Evolutionary conservation across 129 eudicot species (phyloP).

Genomic region (Pittosporum tobira): DNA sequence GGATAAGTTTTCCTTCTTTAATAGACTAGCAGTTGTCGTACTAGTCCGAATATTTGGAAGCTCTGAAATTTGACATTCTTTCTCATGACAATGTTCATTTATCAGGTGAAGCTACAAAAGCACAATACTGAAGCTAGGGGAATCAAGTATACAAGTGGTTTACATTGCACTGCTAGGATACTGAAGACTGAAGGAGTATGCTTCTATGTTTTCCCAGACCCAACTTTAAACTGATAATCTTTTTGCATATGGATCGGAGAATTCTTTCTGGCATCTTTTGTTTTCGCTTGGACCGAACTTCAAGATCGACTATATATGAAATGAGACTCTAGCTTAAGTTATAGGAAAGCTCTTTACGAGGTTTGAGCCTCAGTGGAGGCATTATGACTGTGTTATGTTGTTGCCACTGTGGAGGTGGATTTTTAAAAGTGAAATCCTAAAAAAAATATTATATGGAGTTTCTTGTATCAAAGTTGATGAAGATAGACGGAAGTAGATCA

Average conservation of each 20-base stretch:
- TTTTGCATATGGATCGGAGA: background rate
- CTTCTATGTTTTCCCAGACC: constrained; percentile 32
- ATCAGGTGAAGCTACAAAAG: constrained; percentile 90
- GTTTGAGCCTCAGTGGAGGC: background rate
- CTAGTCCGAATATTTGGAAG: background rate
- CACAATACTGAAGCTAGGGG: constrained; percentile 76
- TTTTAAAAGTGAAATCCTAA: too few species aligned
- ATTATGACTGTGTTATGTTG: too few species aligned
- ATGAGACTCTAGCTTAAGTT: background rate
- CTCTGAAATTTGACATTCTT: background rate
- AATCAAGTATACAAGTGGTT: constrained; percentile 62
- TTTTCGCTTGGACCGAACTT: background rate
- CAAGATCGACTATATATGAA: too few species aligned
- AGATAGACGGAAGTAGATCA: too few species aligned
- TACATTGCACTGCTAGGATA: constrained; percentile 79
- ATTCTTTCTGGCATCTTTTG: constrained; percentile 1
- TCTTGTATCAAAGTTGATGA: too few species aligned
- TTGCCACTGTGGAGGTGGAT: too few species aligned
- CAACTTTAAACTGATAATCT: constrained; percentile 10
- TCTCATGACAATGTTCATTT: constrained; percentile 7
- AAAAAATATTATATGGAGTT: too few species aligned
- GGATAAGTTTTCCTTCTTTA: too few species aligned
- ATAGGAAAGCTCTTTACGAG: too few species aligned
- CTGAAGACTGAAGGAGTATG: constrained; percentile 94
- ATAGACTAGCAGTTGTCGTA: too few species aligned